Conservation (phyloP, 1,284 basidiomycete species). For the Moesziomyces parantarcticus region DNA sequence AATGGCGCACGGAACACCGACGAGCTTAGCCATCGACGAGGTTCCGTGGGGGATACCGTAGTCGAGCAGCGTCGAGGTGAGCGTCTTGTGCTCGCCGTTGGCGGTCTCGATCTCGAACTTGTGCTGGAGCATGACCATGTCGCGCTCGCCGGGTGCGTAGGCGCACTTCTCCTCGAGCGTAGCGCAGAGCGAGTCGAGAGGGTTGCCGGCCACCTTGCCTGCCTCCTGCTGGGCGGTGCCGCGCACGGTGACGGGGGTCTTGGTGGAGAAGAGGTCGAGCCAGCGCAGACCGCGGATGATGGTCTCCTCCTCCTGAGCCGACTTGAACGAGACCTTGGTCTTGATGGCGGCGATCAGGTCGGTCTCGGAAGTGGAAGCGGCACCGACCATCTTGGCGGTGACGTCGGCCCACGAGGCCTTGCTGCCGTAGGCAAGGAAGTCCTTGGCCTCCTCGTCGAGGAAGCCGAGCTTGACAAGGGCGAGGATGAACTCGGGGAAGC, state of each 20-base stretch:
- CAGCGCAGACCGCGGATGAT: conserved; percentile 74
- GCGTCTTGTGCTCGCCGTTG: conserved; percentile 78
- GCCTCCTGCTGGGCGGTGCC: conserved; percentile 70
- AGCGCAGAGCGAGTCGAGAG: conserved; percentile 93
- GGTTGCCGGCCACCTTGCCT: conserved; percentile 78
- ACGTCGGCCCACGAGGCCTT: conserved; percentile 73
- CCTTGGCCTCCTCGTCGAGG: conserved; percentile 80
- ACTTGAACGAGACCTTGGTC: conserved; percentile 52
- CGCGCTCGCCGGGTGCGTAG: conserved; percentile 89
- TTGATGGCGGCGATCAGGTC: conserved; percentile 55
- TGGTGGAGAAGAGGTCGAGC: conserved; percentile 85
- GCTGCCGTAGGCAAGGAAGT: conserved; percentile 72
- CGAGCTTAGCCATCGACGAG: conserved; percentile 94
- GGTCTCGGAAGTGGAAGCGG: conserved; percentile 75
- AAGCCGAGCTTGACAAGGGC: conserved; percentile 89
- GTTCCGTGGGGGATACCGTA: conserved; percentile 84
- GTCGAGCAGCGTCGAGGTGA: conserved; percentile 90
- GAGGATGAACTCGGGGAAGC: conserved; percentile 96
- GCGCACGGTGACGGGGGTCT: conserved; percentile 71
- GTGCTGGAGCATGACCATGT: conserved; percentile 97
- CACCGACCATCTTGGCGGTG: conserved; percentile 81
- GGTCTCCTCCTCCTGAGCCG: conserved; percentile 52
- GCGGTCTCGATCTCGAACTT: conserved; percentile 70
- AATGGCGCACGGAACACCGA: conserved; percentile 93
- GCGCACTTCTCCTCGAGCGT: conserved; percentile 90